Base-by-base conservation (phyloP, 106 monocot species). In the Platanthera zijinensis region DNA sequence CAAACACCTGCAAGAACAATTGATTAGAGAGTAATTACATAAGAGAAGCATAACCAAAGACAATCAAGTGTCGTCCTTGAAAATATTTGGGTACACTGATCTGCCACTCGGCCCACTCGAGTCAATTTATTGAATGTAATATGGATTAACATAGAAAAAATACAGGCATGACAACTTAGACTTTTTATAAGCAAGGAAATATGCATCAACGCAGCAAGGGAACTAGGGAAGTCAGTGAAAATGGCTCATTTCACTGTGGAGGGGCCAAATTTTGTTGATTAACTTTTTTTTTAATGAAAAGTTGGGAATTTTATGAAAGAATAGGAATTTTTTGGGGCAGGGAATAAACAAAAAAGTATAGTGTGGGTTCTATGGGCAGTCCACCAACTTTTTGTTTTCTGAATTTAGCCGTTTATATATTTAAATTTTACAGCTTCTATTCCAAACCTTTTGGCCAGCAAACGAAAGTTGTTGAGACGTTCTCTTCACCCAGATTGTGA, bases 1-100 rank as follows among this genome's bases (percentile, higher is more conserved):
- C 97, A 84, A 91, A 99, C 19, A 99, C 97, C 97, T 97, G 67
- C 72, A 82, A 78, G 12, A 74, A 63, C 19, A 49, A 67, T 14
- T 57, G 22, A 28, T 64, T 25, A 39, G 39, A 39, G 39, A 39
- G 39, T 39, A 39, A 39, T 39, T 39, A 39, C 39, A 39, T 39
- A 39, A 39, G 39, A 39, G 39, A 39, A 39, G 39, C 22, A 25
- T 21, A 10, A 25, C 10, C 22, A 63, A 6, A 21, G 19, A 6
- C 15, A 63, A 63, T 22, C 10, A 63, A 63, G 19, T 21, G 62
- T 14, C 5, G 56, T 21, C 62, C 62, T 63, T 21, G 21, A 25
- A 63, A 63, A 21, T 9, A 63, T 63, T 63, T 18, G 62, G 22
- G 56, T 3, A 25, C 22, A 21, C 7, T 21, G 22, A 22, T 21